Evolutionary conservation across 768 basidiomycete species (phyloP), one percentile per base, ranked within the genome.

Genomic region (Mycena albidolilacea): DNA sequence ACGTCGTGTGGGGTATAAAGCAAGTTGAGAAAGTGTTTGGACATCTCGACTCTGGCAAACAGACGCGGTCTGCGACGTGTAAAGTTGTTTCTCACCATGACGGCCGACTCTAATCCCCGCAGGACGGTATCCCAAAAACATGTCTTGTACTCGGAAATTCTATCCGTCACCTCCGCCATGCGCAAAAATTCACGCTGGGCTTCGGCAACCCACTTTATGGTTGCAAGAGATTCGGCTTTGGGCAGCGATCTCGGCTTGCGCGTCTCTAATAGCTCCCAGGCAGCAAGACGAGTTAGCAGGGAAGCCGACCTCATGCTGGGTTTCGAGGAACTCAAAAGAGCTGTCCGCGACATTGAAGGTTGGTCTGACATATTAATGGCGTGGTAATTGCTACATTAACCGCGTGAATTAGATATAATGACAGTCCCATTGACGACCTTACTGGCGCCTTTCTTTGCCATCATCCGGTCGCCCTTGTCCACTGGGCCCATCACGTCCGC

Each of bases 171-270:
- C 44, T 94, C 95, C 2, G 89, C 91, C 21, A 99, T 99, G 97
- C 94, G 97, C 81, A 96, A 97, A 86, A 99, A 99, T 84, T 96
- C 97, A 58, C 91, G 98, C 55, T 98, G 97, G 97, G 94, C 97
- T 19, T 91, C 94, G 14, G 89, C 89, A 57, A 89, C 88, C 37
- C 89, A 91, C 78, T 89, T 89, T 35, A 86, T 90, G 77, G 86
- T 87, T 65, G 83, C 89, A 62, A 87, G 90, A 74, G 93, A 93
- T 78, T 89, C 91, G 21, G 88, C 90, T 2, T 83, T 96, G 50
- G 93, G 93, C 59, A 92, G 87, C 78, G 92, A 91, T 77, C 89
- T 94, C 52, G 94, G 94, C 38, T 88, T 95, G 57, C 87, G 93
- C 62, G 88, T 93, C 77, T 87, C 91, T 10, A 87, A 84, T 50